Percentiles rank a stretch among this genome's conserved stretches.
These are phyloP conservation scores for Trametes cubensis DNA, from an alignment of 768 basidiomycete species.

Conservation along the genomic window DNA sequence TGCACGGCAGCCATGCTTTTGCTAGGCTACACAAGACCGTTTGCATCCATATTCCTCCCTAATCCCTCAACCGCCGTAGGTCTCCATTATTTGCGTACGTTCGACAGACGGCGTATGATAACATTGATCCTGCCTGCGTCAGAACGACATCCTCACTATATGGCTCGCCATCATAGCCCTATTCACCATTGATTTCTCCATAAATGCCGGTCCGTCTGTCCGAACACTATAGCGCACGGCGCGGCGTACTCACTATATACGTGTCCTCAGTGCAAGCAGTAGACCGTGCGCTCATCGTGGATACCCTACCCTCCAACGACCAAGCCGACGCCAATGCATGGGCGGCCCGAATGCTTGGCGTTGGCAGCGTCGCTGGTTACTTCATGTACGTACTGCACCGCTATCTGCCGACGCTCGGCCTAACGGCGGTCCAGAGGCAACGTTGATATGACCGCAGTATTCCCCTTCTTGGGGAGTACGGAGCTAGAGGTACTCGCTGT, in stretches of 20 bases:
- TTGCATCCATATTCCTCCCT: slow-evolving; percentile 54
- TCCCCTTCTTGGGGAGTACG: slow-evolving; percentile 77
- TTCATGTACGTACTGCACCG: slow-evolving; percentile 63
- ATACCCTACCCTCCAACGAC: slow-evolving; percentile 69
- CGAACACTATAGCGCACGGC: slow-evolving; percentile 46
- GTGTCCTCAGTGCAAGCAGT: slow-evolving; percentile 71
- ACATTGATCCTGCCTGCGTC: not conserved
- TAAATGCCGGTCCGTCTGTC: slow-evolving; percentile 50
- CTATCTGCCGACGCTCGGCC: not conserved
- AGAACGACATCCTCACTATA: slow-evolving; percentile 73
- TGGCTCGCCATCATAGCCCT: slow-evolving; percentile 75
- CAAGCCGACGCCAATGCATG: slow-evolving; percentile 92
- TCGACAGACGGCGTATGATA: not conserved
- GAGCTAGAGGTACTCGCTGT: slow-evolving; percentile 84
- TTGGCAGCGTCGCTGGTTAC: slow-evolving; percentile 86
- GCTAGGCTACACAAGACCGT: slow-evolving; percentile 76
- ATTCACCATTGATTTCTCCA: slow-evolving; percentile 67
- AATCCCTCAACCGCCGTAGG: slow-evolving; percentile 39
- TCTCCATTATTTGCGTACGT: slow-evolving; percentile 21
- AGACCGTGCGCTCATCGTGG: slow-evolving; percentile 89
- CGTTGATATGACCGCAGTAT: slow-evolving; percentile 65
- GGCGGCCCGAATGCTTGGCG: slow-evolving; percentile 90
- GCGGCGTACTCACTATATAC: slow-evolving; percentile 9
- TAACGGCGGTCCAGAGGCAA: slow-evolving; percentile 61
- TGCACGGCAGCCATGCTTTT: slow-evolving; percentile 76